Evolutionary conservation across 148 eudicot species (phyloP), one percentile per base, ranked within the genome.

Genomic region (Vaccinium macrocarpon): DNA sequence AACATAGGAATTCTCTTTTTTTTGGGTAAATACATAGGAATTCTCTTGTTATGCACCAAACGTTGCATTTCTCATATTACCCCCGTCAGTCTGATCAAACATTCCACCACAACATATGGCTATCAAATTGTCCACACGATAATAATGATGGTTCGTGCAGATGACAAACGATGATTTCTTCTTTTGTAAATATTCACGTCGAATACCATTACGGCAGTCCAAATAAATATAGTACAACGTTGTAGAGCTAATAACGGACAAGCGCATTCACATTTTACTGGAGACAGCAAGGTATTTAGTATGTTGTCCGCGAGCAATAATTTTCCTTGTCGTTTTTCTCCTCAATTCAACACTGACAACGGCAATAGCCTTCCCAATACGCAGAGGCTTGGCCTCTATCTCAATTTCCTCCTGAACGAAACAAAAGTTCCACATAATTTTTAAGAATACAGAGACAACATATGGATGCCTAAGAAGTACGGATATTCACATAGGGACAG

Each of bases 221-320:
- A 50, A 76, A 18, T 46, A 74, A 74, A 74, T 8, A 23, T 13
- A 11, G 57, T 8, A 19, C 13, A 27, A 7, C 8, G n/a, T 46
- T 21, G n/a, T 76, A 14, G 15, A 76, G 79, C n/a, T 76, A 76
- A 76, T 11, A 50, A 49, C 32, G 5, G 2, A 21, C n/a, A 23
- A 13, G 25, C 0, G 4, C 2, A 19, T 77, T 88, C 84, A 94
- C 27, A 94, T 55, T 86, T 91, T 96, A 90, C 98, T 94, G 35
- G 90, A 49, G 82, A 89, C 87, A 35, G 87, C 91, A 79, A 96
- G 91, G 88, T 93, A 96, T 88, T 96, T 96, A 85, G 99, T 94
- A 88, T 96, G 99, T 32, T 98, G 95, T 25, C 99, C 99, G 73
- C 90, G 98, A 82, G 98, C 99, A 85, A 96, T 83, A 61, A 93